phyloP scores from a whole-genome alignment of 176 grass and related monocot species.

The Guadua angustifolia region DNA sequence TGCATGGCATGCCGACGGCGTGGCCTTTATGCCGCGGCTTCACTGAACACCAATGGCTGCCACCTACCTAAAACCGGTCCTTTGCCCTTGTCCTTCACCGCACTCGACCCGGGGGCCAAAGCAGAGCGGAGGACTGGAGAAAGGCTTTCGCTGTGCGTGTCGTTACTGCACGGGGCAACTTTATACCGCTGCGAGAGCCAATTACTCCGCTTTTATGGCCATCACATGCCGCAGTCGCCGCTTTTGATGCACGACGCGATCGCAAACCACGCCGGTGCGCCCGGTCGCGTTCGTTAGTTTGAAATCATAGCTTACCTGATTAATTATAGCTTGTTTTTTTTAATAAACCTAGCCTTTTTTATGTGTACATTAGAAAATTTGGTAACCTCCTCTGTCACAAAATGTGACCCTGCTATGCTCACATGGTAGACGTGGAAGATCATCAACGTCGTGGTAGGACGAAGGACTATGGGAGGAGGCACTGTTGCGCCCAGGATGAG shows the following conservation, averaged over 20 bases:
- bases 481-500: too few relatives aligned
- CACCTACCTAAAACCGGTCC: background rate
- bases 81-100: background rate
- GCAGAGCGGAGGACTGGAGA: background rate
- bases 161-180: background rate
- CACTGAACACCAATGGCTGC: background rate
- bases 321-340: too few relatives aligned
- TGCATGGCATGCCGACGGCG: background rate
- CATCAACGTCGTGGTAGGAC: too few relatives aligned
- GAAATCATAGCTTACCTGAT: too few relatives aligned
- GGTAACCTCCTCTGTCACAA: too few relatives aligned
- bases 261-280: background rate
- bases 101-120: too few relatives aligned
- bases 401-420: too few relatives aligned
- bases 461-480: too few relatives aligned
- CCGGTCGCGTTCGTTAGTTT: background rate
- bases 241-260: conserved; percentile 36
- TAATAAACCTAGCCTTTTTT: too few relatives aligned
- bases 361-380: too few relatives aligned
- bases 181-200: background rate
- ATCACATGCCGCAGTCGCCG: conserved; percentile 40
- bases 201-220: conserved; percentile 27
- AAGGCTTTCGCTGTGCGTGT: conserved; percentile 7
- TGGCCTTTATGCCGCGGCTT: background rate
- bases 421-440: too few relatives aligned